Evolutionary conservation across 108 stramenopile genomes (phyloP).

Genomic region (Seminavis robusta): DNA sequence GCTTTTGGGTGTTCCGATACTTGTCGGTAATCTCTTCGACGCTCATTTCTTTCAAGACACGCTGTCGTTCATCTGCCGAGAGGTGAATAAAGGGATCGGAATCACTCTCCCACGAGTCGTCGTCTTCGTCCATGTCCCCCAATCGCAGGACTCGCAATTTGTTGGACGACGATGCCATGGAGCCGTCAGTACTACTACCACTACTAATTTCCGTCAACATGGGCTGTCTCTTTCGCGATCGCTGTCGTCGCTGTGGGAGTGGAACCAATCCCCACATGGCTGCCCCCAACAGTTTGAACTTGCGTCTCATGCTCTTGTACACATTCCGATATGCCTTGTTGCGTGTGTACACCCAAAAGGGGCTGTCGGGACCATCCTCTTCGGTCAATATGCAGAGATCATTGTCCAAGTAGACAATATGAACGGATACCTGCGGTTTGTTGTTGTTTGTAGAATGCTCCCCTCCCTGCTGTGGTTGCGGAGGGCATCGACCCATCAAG

Average conservation of each 20-base stretch:
- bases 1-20: too few species aligned
- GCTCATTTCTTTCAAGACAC: conserved; percentile 49
- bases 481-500: conserved; percentile 23
- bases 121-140: conserved; percentile 30
- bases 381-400: conserved; percentile 54
- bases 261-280: conserved; percentile 3
- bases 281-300: conserved; percentile 1
- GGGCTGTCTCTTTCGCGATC: conserved; percentile 2
- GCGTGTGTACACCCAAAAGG: conserved; percentile 58
- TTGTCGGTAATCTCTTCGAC: conserved; percentile 52
- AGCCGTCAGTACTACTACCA: neutral
- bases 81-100: conserved; percentile 64
- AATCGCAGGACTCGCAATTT: conserved; percentile 13
- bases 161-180: too few species aligned
- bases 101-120: conserved; percentile 55
- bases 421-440: conserved; percentile 35
- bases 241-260: conserved; percentile 27
- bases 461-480: too few species aligned
- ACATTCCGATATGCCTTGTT: conserved; percentile 34
- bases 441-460: too few species aligned
- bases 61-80: conserved; percentile 51
- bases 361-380: conserved; percentile 20
- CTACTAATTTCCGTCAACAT: too few species aligned
- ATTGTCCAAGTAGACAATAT: conserved; percentile 51
- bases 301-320: conserved; percentile 1